Evolutionary conservation across 1,284 basidiomycete species (phyloP), one percentile per base, ranked within the genome.

Genomic region (Xerocomus nothofagi): DNA sequence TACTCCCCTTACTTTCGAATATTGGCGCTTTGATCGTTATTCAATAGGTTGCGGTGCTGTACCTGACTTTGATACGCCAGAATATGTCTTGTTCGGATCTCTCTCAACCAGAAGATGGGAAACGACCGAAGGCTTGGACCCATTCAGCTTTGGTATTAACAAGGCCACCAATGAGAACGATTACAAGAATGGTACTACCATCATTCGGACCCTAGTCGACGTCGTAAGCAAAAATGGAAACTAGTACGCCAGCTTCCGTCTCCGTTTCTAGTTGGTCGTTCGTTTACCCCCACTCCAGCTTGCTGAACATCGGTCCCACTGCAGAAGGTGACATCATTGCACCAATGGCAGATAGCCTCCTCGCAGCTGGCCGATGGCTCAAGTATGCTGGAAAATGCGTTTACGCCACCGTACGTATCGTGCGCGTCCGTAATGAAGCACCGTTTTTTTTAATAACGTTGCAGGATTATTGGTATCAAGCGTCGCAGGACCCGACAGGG

Each of bases 161-260:
- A 59, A 58, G 2, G 69, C 59, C 6, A 80, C 81, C 23, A 61
- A 68, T 42, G 64, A 70, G 5, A 65, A 65, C n/a, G 63, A 76
- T 49, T 81, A 81, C 55, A 79, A 76, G 66, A 76, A 73, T 49
- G 73, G 72, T 0, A 69, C 74, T 2, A 71, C 71, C 7, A 76
- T 82, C 31, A 63, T 82, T 5, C 77, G 76, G 45, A 76, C 71
- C 0, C 57, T 82, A 39, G 72, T 81, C 14, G 80, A 82, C 54
- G 75, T 82, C 49, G 76, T 74, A 20, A 77, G 77, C 29, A 80
- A 80, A 66, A 78, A 79, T 48, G 78, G 79, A 10, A 80, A 81
- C 58, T 80, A 72, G 75, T 78, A 50, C 57, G 73, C 23, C 24
- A 3, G 0, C 26, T 38, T n/a, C 10, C 29, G 23, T 26, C 4